Conservation (phyloP, 2,329 filamentous ascomycete genomes). For the Alternaria triticina region DNA sequence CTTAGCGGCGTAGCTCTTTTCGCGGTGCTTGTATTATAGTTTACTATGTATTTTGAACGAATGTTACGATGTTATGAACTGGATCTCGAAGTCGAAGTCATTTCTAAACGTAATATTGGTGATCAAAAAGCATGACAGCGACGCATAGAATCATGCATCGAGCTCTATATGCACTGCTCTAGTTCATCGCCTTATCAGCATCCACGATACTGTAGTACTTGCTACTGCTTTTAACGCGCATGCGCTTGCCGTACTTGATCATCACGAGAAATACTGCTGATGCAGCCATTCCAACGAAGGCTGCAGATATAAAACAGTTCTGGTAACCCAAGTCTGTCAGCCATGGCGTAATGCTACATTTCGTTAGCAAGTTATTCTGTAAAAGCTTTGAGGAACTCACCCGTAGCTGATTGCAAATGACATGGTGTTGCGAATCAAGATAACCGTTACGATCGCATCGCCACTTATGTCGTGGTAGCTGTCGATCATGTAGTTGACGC, state of each 20-base stretch:
- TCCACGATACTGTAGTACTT: slow-evolving; percentile 44
- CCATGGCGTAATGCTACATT: slow-evolving; percentile 51
- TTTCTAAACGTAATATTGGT: not conserved
- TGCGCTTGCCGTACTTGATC: slow-evolving; percentile 57
- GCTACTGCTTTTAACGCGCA: slow-evolving; percentile 36
- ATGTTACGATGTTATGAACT: not conserved
- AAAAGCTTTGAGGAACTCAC: not conserved
- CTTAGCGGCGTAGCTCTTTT: slow-evolving; percentile 23
- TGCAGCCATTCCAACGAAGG: slow-evolving; percentile 52
- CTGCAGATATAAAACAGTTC: slow-evolving; percentile 53
- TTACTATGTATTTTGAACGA: not conserved
- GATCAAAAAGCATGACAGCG: not conserved
- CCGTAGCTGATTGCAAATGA: slow-evolving; percentile 60
- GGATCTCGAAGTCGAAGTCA: not conserved
- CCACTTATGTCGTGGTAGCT: slow-evolving; percentile 57
- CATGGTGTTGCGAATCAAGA: slow-evolving; percentile 59
- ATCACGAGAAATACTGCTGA: slow-evolving; percentile 51
- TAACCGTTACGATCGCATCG: slow-evolving; percentile 59
- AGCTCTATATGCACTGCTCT: not conserved
- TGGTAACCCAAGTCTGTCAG: slow-evolving; percentile 51
- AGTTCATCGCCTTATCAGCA: slow-evolving; percentile 10
- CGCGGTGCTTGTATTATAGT: slow-evolving; percentile 15
- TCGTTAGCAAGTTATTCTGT: not conserved
- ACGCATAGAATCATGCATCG: not conserved
- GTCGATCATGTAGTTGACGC: slow-evolving; percentile 57